A percentile compares a stretch with the other conserved stretches of the same genome.
phyloP scores from a whole-genome alignment of 192 early-diverging fungal species.

The Backusella westeae region DNA sequence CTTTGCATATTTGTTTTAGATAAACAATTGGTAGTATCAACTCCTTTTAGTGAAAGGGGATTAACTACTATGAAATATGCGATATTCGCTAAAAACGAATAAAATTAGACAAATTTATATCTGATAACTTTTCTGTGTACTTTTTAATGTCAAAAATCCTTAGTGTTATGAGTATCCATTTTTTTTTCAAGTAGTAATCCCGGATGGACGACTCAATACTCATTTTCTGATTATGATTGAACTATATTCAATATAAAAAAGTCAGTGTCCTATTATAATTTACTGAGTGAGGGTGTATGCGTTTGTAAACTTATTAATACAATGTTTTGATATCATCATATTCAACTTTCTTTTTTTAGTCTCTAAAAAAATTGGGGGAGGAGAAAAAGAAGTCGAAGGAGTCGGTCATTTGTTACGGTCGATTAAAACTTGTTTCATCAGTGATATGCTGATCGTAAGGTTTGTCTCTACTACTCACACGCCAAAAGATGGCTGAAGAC shows the following conservation, averaged over 20 bases:
- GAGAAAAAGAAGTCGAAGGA: neutral
- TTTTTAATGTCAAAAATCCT: neutral
- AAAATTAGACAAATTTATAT: neutral
- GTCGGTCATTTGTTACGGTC: neutral
- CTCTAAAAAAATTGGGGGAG: neutral
- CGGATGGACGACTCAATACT: neutral
- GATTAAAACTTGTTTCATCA: constrained; percentile 3
- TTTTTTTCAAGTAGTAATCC: neutral
- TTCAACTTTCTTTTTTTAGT: neutral
- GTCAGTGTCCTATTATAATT: constrained; percentile 21
- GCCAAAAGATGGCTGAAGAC: neutral
- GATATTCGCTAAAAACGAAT: neutral
- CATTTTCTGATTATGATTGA: neutral
- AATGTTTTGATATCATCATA: constrained; percentile 37
- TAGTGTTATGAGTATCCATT: neutral
- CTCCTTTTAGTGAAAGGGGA: neutral
- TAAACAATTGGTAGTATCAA: neutral
- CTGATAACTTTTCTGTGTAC: neutral
- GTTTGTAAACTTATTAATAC: constrained; percentile 45
- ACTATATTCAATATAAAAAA: neutral
- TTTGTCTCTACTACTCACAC: neutral
- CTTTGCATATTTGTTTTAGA: neutral
- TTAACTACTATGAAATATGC: neutral
- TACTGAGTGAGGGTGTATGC: constrained; percentile 28
- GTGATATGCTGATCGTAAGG: neutral